These are phyloP conservation scores for Cardamine resedifolia DNA, from an alignment of 345 rosid species.

Conservation along the genomic window DNA sequence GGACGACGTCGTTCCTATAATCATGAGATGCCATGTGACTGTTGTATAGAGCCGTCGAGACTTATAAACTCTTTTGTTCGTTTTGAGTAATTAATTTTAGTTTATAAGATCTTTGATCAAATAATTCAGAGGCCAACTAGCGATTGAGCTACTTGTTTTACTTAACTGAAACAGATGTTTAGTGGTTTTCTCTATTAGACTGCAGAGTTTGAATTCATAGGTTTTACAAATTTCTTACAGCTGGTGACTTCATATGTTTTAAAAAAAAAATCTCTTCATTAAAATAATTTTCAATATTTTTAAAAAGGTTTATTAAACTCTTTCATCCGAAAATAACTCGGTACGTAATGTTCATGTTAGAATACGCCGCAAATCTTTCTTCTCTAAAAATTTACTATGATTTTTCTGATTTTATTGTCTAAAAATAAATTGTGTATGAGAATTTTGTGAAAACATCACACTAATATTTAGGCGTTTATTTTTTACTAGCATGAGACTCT, in stretches of 20 bases:
- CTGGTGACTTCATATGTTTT: neutral
- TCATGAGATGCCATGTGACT: constrained; percentile 25
- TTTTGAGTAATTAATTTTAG: neutral
- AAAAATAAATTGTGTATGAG: no score
- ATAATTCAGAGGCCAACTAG: constrained; percentile 21
- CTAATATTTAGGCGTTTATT: no score
- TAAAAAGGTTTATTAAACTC: no score
- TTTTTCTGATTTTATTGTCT: neutral
- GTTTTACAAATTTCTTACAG: neutral
- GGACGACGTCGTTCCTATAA: constrained; percentile 12
- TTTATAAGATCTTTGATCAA: neutral
- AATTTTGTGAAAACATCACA: no score
- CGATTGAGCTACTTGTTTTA: neutral
- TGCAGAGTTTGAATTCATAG: neutral
- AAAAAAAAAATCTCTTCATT: no score
- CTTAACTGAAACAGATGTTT: neutral
- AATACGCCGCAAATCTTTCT: neutral
- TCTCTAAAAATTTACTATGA: neutral
- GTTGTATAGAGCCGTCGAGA: constrained; percentile 23
- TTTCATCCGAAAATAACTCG: neutral
- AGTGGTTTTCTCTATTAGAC: neutral
- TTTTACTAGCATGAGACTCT: neutral
- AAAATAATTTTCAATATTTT: no score
- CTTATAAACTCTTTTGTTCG: constrained; percentile 5
- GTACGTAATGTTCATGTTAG: neutral